Conservation (phyloP, 108 stramenopile genomes). For the Skeletonema tropicum region DNA sequence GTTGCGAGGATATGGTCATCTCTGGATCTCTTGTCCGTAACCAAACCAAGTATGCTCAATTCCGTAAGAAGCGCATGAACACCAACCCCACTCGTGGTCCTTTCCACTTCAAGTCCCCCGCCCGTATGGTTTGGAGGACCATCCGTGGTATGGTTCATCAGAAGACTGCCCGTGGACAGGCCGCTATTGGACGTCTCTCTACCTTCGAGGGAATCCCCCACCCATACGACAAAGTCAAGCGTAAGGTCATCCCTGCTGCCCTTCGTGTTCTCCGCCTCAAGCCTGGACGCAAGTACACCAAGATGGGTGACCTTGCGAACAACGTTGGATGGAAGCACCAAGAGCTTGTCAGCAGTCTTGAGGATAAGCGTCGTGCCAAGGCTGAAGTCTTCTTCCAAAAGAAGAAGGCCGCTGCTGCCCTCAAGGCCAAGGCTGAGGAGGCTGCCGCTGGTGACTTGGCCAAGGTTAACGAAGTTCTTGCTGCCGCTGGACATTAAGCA, state of each 20-base stretch:
- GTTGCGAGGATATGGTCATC: conserved; percentile 96
- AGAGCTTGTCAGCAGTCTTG: conserved; percentile 89
- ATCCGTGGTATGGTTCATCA: conserved; percentile 99
- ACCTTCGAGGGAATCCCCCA: conserved; percentile 99
- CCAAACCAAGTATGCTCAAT: conserved; percentile 97
- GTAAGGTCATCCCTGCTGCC: conserved; percentile 98
- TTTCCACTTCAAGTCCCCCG: conserved; percentile 97
- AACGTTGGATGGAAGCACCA: conserved; percentile 98
- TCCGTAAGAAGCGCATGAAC: conserved; percentile 97
- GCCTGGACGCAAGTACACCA: conserved; percentile 91
- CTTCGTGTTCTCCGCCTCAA: conserved; percentile 94
- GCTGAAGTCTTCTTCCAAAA: conserved; percentile 93
- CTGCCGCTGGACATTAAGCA: conserved; percentile 82
- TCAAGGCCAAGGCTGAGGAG: conserved; percentile 77
- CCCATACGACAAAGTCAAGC: conserved; percentile 98
- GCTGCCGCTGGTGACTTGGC: conserved; percentile 79
- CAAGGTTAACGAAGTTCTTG: conserved; percentile 87
- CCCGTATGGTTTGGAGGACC: conserved; percentile 97
- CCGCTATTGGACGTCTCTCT: conserved; percentile 92
- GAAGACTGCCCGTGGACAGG: conserved; percentile 96
- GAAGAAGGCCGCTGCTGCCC: conserved; percentile 87
- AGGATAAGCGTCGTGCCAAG: conserved; percentile 95
- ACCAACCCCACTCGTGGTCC: conserved; percentile 97
- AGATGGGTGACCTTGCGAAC: conserved; percentile 91
- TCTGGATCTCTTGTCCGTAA: conserved; percentile 96